Percentiles rank a stretch among this genome's conserved stretches.
Conservation (phyloP, 2,329 filamentous ascomycete genomes). For the Elsinoe ampelina region DNA sequence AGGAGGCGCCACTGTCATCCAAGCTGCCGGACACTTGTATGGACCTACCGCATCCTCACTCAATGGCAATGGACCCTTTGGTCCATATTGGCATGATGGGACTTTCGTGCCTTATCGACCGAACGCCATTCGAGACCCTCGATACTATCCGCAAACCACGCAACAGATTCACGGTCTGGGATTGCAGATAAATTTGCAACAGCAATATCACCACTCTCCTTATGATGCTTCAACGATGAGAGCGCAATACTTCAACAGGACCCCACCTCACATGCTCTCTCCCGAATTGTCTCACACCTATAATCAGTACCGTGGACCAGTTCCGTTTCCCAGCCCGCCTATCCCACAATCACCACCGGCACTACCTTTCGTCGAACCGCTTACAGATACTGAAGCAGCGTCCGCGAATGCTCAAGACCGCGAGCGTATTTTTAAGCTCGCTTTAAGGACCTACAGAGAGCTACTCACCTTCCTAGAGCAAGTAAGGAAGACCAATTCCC, state of each 20-base stretch:
- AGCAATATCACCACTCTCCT: background rate
- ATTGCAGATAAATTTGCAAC: background rate
- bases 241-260: background rate
- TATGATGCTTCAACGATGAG: background rate
- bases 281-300: background rate
- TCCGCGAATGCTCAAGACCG: conserved; percentile 35
- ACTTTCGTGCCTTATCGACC: conserved; percentile 52
- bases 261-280: background rate
- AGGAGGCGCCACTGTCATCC: conserved; percentile 49
- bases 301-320: background rate
- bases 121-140: conserved; percentile 46
- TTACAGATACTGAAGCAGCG: conserved; percentile 31
- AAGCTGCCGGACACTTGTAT: conserved; percentile 50
- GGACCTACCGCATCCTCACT: conserved; percentile 51
- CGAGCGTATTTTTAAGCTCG: conserved; percentile 39
- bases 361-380: conserved; percentile 2
- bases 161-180: conserved; percentile 9
- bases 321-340: background rate
- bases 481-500: conserved; percentile 32
- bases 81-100: conserved; percentile 57
- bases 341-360: background rate
- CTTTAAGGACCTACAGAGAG: conserved; percentile 40
- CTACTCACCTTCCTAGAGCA: conserved; percentile 40
- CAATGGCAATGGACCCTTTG: conserved; percentile 47
- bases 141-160: conserved; percentile 27